These are phyloP conservation scores for Aspergillus calidoustus DNA, from an alignment of 2,329 filamentous ascomycete species.

Conservation along the genomic window DNA sequence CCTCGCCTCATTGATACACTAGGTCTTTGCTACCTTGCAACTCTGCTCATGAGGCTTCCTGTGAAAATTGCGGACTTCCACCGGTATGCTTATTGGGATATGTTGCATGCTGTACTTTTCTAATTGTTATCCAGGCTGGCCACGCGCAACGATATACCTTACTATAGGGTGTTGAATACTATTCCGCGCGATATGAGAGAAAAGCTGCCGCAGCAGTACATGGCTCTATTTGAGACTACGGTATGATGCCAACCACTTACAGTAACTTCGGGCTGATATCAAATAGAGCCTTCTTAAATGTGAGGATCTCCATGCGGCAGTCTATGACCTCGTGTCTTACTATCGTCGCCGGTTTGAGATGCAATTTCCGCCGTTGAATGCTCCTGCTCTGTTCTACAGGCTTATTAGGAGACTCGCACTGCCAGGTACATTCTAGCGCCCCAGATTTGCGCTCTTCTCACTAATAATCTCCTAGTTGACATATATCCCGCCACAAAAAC, in stretches of 20 bases:
- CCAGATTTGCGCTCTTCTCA: not conserved
- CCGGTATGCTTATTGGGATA: slow-evolving; percentile 34
- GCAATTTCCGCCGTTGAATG: slow-evolving; percentile 73
- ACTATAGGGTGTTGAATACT: slow-evolving; percentile 62
- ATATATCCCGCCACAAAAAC: slow-evolving; percentile 59
- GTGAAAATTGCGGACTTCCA: slow-evolving; percentile 74
- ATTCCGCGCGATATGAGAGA: slow-evolving; percentile 51
- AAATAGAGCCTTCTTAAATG: slow-evolving; percentile 45
- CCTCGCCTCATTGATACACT: slow-evolving; percentile 77
- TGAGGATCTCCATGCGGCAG: slow-evolving; percentile 66
- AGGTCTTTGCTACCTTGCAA: slow-evolving; percentile 78
- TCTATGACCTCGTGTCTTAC: slow-evolving; percentile 65
- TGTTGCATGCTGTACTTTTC: slow-evolving; percentile 1
- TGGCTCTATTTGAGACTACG: slow-evolving; percentile 45
- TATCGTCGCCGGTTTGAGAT: slow-evolving; percentile 73
- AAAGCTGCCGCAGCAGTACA: slow-evolving; percentile 48
- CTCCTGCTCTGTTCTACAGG: slow-evolving; percentile 68
- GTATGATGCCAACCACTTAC: slow-evolving; percentile 24
- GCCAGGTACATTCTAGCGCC: slow-evolving; percentile 62
- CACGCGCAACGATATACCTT: slow-evolving; percentile 75
- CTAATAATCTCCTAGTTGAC: slow-evolving; percentile 32
- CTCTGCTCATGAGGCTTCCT: slow-evolving; percentile 74
- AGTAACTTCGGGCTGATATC: not conserved
- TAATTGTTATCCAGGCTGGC: slow-evolving; percentile 34
- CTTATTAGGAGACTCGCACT: slow-evolving; percentile 74